Evolutionary conservation across 345 rosid species (phyloP).

Genomic region (Eucalyptus leucophloia): DNA sequence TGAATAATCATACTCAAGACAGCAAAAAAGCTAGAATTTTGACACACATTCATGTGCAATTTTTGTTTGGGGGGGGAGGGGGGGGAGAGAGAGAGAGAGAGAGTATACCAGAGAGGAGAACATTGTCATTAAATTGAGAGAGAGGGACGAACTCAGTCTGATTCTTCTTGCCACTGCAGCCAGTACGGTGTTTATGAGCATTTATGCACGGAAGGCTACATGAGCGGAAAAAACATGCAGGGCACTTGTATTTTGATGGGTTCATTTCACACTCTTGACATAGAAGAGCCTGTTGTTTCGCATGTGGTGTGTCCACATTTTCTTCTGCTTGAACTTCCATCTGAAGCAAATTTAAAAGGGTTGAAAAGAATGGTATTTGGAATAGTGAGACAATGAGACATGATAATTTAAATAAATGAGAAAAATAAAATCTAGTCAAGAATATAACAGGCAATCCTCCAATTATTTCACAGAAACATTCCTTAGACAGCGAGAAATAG

Average conservation of each 20-base stretch:
- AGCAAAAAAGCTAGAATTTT: neutral
- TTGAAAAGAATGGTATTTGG: neutral
- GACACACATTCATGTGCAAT: neutral
- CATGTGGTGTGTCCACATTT: neutral
- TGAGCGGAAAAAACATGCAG: slow-evolving; percentile 68
- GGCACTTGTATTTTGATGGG: slow-evolving; percentile 70
- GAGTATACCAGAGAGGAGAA: slow-evolving; percentile 63
- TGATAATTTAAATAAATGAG: neutral
- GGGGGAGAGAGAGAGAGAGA: neutral
- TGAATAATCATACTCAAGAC: neutral
- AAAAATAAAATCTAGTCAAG: neutral
- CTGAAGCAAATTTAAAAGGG: neutral
- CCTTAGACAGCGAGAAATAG: neutral
- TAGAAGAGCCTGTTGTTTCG: neutral
- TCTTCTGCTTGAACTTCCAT: slow-evolving; percentile 3
- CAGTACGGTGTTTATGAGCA: slow-evolving; percentile 70
- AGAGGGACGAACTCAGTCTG: slow-evolving; percentile 43
- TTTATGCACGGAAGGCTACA: slow-evolving; percentile 78
- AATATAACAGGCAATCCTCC: neutral
- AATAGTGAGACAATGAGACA: neutral
- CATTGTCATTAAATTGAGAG: slow-evolving; percentile 51
- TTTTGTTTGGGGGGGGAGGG: no score
- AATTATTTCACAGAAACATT: neutral
- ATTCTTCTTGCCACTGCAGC: slow-evolving; percentile 60
- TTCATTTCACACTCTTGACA: slow-evolving; percentile 63